A percentile compares a stretch with the other conserved stretches of the same genome.
These are phyloP conservation scores for Elsinoe fawcettii DNA, from an alignment of 2,329 filamentous ascomycete genomes.

Conservation along the genomic window DNA sequence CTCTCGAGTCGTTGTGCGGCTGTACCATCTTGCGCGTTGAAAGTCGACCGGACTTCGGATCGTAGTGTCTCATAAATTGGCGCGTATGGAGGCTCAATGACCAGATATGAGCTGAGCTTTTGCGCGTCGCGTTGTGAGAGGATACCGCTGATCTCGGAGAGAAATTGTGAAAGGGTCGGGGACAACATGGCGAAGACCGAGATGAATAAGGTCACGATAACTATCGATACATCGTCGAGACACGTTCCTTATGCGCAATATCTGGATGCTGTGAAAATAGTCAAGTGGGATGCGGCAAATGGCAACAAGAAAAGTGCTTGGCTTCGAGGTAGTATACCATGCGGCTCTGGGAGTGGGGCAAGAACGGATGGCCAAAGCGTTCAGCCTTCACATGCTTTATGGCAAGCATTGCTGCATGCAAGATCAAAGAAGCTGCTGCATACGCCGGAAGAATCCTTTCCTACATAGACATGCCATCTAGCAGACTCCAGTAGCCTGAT, in stretches of 20 bases:
- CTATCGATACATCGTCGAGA: background rate
- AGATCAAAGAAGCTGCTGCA: no score
- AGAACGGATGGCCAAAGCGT: background rate
- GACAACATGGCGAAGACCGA: conserved; percentile 35
- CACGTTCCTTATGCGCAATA: background rate
- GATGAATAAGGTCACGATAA: background rate
- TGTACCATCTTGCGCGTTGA: conserved; percentile 34
- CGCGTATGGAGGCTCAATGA: conserved; percentile 64
- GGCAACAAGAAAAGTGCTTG: background rate
- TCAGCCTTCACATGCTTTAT: background rate
- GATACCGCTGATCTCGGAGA: conserved; percentile 54
- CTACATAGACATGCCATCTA: no score
- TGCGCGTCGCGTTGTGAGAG: conserved; percentile 57
- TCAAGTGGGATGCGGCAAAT: background rate
- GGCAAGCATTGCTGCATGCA: no score
- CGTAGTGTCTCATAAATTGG: conserved; percentile 61
- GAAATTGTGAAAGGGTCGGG: conserved; percentile 60
- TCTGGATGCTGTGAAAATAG: background rate
- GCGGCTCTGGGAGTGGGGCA: background rate
- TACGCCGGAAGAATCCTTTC: background rate
- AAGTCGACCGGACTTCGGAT: conserved; percentile 56
- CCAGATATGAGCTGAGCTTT: conserved; percentile 60
- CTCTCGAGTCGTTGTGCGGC: conserved; percentile 52
- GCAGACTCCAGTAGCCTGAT: no score
- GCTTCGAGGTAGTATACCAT: background rate